Evolutionary conservation across 2,329 filamentous ascomycete genomes (phyloP).

Genomic region (Diplodia scrobiculata): DNA sequence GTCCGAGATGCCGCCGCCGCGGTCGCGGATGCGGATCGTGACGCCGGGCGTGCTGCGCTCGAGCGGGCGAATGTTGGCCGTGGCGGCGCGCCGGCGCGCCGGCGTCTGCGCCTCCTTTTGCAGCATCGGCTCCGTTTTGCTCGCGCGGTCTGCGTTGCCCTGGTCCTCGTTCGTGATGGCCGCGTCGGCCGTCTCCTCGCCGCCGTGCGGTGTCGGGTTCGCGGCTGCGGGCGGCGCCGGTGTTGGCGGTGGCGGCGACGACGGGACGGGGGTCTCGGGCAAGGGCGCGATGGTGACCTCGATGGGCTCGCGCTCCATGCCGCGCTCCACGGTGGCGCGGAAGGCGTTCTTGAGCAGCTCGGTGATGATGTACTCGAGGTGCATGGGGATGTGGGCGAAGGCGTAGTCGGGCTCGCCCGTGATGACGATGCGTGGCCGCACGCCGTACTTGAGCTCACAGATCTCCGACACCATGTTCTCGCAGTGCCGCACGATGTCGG

Average conservation of each 20-base stretch:
- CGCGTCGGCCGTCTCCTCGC: conserved; percentile 36
- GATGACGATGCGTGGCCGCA: conserved; percentile 76
- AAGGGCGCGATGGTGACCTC: conserved; percentile 87
- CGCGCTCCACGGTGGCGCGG: conserved; percentile 83
- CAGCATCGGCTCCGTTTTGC: conserved; percentile 11
- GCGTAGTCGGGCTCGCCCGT: conserved; percentile 84
- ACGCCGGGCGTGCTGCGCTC: conserved; percentile 70
- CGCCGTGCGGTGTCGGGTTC: conserved; percentile 40
- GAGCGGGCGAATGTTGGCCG: conserved; percentile 49
- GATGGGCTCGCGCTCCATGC: conserved; percentile 76
- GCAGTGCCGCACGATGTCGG: conserved; percentile 78
- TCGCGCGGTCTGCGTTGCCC: conserved; percentile 42
- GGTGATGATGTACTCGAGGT: conserved; percentile 95
- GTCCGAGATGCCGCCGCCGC: conserved; percentile 83
- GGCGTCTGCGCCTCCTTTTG: conserved; percentile 11
- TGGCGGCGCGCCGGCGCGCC: conserved; percentile 31
- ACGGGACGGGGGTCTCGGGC: conserved; percentile 51
- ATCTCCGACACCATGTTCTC: conserved; percentile 92
- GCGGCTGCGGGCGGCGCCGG: conserved; percentile 20
- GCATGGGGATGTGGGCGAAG: conserved; percentile 92
- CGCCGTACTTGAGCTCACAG: conserved; percentile 92
- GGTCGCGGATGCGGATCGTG: conserved; percentile 91
- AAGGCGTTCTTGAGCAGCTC: conserved; percentile 97
- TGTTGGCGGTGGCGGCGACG: conserved; percentile 33
- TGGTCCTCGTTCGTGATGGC: conserved; percentile 42